Base-by-base conservation (phyloP, 352 stramenopile genomes). In the Globisporangium nagaii region DNA sequence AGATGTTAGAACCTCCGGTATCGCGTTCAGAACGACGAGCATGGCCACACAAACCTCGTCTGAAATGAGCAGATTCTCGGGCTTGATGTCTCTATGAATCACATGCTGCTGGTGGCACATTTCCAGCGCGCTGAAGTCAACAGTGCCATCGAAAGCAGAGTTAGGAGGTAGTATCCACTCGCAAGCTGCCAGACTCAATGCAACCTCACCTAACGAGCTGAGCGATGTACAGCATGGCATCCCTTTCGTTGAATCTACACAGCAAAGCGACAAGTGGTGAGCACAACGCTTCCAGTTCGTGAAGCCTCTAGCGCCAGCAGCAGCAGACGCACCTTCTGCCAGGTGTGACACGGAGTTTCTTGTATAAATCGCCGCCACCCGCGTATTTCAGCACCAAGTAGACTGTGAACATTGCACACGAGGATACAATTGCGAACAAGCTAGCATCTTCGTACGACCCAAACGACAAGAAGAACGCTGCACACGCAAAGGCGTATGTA, bases 31-130 rank as follows among this genome's bases (percentile, higher is more conserved):
- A n/a, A n/a, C n/a, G n/a, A n/a, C n/a, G n/a, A n/a, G n/a, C n/a
- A 47, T 24, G 2, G 10, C 17, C 6, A 27, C 32, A 20, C 25
- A 37, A 56, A 86, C 76, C 35, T 88, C 75, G 3, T 85, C 66
- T 20, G 79, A 84, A 20, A 94, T 62, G 41, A 98, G 72, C 46
- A 98, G 68, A 58, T 98, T 98, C 53, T 98, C 95, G 1, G 94
- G 95, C 65, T 98, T 98, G 49, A 98, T 98, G 55, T 98, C 95
- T 13, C 94, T 75, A 54, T 98, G 94, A 43, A 98, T 88, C 13
- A 93, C 81, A 51, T 89, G 82, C 53, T 93, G 81, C 24, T 86
- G 53, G 58, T 93, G 84, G 42, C 81, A 93, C 22, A 73, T 69
- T 37, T 88, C 74, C 30, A 93, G 58, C 15, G 71, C 71, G 39